phyloP scores from a whole-genome alignment of 2,329 filamentous ascomycete genomes.

The Aspergillus latus region DNA sequence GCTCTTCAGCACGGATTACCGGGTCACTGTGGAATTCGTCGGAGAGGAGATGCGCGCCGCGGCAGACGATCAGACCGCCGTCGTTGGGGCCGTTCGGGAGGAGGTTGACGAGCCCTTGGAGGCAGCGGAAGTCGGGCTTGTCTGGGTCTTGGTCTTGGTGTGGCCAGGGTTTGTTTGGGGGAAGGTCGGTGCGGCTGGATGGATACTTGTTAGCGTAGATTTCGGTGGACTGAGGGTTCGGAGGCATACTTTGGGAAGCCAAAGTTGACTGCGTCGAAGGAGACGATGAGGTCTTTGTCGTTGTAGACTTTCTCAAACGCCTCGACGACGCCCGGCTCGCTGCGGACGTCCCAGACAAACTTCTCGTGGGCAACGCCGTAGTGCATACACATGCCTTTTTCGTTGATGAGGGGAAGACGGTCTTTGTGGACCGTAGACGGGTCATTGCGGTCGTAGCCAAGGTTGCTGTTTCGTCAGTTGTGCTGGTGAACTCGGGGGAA shows the following conservation, averaged over 20 bases:
- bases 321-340: constrained; percentile 48
- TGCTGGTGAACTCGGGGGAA: background rate
- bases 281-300: constrained; percentile 51
- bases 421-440: constrained; percentile 34
- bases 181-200: constrained; percentile 3
- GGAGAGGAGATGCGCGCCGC: constrained; percentile 31
- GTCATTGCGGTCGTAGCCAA: constrained; percentile 40
- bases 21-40: constrained; percentile 34
- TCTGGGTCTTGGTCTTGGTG: constrained; percentile 50
- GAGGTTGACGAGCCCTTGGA: constrained; percentile 53
- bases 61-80: constrained; percentile 39
- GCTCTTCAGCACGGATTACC: constrained; percentile 26
- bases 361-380: constrained; percentile 52
- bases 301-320: constrained; percentile 50
- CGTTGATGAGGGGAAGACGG: constrained; percentile 43
- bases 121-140: constrained; percentile 50
- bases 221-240: background rate
- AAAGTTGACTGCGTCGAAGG: constrained; percentile 51
- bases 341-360: constrained; percentile 52
- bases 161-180: constrained; percentile 45
- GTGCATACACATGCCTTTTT: constrained; percentile 51
- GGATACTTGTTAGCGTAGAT: background rate
- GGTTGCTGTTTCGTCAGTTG: constrained; percentile 20
- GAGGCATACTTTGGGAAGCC: constrained; percentile 39
- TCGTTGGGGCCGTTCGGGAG: constrained; percentile 38